Evolutionary conservation across 73 alveolate genomes (phyloP), one percentile per base, ranked within the genome.

Genomic region (Tetrahymena elliotti): DNA sequence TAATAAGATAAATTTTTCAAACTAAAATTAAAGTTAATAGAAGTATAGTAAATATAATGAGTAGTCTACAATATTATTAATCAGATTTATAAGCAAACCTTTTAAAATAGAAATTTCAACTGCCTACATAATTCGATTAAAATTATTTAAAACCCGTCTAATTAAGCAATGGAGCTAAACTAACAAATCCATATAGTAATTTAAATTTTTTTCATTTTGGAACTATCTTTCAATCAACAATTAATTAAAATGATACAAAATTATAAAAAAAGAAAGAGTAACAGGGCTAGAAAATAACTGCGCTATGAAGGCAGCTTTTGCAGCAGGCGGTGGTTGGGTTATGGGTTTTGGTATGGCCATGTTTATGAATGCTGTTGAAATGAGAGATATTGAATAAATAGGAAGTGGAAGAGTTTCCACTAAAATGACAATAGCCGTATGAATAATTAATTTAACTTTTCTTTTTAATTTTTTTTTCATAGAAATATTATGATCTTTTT

Each of bases 341-440:
- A 94, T 94, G 96, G 96, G 96, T n/a, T 94, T 94, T 84, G 38
- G 84, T n/a, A 84, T 94, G 95, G 95, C 96, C 31, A 39, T 94
- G 84, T 94, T 94, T 52, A 94, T 94, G 96, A 94, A 94, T 84
- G 96, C 96, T 4, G 96, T 94, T 33, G 96, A 94, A 88, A 94
- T 94, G 96, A 94, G 96, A 94, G 96, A 94, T 39, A 36, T 94
- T 53, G 96, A 94, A 84, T 47, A 94, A 84, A 94, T 94, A 40
- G 93, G 96, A 94, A 84, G 95, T 83, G 93, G 84, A 52, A 68
- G 36, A 68, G 88, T 68, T 18, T 68, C 88, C 33, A 68, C 88
- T 31, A 68, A 68, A 68, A 68, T 68, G 88, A 68, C 88, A 22
- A 68, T 68, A 10, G 88, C 88, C n/a, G 88, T 68, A 68, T 27